Percentiles rank a stretch among this genome's conserved stretches.
Evolutionary conservation across 169 alveolate genomes (phyloP).

Genomic region (Plasmodium fragile): DNA sequence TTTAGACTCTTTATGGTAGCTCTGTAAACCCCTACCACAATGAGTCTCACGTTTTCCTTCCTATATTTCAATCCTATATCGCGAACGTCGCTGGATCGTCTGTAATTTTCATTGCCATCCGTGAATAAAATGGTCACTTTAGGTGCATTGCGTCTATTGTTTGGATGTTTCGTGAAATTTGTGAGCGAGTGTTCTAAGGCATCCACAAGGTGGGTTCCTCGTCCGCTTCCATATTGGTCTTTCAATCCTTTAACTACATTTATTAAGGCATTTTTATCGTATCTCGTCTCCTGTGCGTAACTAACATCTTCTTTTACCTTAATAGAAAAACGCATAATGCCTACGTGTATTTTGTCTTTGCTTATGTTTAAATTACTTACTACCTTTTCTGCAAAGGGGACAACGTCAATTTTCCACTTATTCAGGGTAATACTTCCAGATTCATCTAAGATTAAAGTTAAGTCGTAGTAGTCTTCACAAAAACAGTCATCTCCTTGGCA

Average conservation of each 20-base stretch:
- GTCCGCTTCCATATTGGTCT: slow-evolving; percentile 26
- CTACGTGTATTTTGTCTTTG: slow-evolving; percentile 53
- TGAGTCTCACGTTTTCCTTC: slow-evolving; percentile 29
- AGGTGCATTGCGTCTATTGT: slow-evolving; percentile 40
- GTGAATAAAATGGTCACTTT: slow-evolving; percentile 58
- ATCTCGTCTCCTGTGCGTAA: slow-evolving; percentile 57
- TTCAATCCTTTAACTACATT: slow-evolving; percentile 31
- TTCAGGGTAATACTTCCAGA: slow-evolving; percentile 31
- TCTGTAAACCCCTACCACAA: slow-evolving; percentile 57
- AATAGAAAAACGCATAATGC: slow-evolving; percentile 56
- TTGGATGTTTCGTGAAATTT: slow-evolving; percentile 64
- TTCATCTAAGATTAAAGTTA: slow-evolving; percentile 64
- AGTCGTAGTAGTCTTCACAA: slow-evolving; percentile 61
- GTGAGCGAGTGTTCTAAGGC: slow-evolving; percentile 28
- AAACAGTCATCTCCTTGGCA: slow-evolving; percentile 60
- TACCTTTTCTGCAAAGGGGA: slow-evolving; percentile 62
- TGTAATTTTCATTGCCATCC: slow-evolving; percentile 57
- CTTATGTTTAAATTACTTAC: slow-evolving; percentile 31
- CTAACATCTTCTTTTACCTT: slow-evolving; percentile 21
- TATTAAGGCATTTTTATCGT: slow-evolving; percentile 23
- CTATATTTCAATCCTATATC: slow-evolving; percentile 48
- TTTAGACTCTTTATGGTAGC: slow-evolving; percentile 29
- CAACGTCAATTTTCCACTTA: slow-evolving; percentile 41
- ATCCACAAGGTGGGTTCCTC: slow-evolving; percentile 36
- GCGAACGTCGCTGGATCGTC: slow-evolving; percentile 1